A percentile compares a stretch with the other conserved stretches of the same genome.
These are phyloP conservation scores for Lolium perenne DNA, from an alignment of 176 grass and related monocot species.

Conservation along the genomic window DNA sequence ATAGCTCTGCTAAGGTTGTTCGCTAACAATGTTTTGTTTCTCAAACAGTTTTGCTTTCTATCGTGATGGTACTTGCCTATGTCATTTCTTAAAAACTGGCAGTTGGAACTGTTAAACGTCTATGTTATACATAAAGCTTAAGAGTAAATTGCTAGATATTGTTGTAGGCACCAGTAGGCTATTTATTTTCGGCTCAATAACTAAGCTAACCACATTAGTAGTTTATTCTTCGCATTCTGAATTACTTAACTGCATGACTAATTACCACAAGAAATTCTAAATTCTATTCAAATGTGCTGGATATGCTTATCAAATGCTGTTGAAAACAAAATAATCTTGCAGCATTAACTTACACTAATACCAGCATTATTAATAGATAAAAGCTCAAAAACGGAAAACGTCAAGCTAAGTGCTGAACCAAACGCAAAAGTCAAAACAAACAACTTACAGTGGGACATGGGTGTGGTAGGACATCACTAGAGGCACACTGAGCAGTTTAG, in stretches of 20 bases:
- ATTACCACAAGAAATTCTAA: not conserved
- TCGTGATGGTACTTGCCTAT: not conserved
- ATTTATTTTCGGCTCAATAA: not conserved
- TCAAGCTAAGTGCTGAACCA: not conserved
- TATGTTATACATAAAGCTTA: not conserved
- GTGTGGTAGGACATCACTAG: constrained; percentile 96
- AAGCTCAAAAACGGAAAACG: not conserved
- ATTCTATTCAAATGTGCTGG: not conserved
- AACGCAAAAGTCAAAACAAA: not conserved
- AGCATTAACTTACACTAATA: not conserved
- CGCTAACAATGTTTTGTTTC: not conserved
- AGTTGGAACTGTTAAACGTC: not conserved
- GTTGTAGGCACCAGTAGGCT: not conserved
- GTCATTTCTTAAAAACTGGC: not conserved
- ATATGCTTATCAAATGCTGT: not conserved
- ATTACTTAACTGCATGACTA: not conserved
- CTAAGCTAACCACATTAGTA: not conserved
- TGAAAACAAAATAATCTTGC: not conserved
- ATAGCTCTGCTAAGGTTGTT: not conserved
- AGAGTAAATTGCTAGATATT: not conserved
- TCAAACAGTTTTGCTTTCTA: not conserved
- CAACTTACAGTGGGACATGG: constrained; percentile 86
- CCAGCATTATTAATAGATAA: not conserved
- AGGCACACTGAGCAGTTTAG: constrained; percentile 80
- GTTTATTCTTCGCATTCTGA: not conserved